A percentile compares a stretch with the other conserved stretches of the same genome.
Evolutionary conservation across 805 yeast genomes (phyloP).

Genomic region (Torulaspora quercuum): DNA sequence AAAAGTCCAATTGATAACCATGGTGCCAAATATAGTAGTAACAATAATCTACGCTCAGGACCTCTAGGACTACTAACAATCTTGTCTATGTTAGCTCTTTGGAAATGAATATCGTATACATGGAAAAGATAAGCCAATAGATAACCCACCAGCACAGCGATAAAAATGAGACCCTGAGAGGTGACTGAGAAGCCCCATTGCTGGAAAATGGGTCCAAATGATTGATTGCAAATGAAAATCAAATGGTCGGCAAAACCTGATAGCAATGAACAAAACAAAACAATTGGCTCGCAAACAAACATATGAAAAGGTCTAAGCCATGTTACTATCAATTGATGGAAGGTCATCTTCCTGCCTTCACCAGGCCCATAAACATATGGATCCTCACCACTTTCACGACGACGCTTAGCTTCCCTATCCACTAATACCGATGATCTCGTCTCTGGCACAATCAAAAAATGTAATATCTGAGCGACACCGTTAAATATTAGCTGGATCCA

Average conservation of each 20-base stretch:
- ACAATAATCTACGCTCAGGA: constrained; percentile 9
- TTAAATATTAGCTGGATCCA: constrained; percentile 13
- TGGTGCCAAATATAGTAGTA: constrained; percentile 9
- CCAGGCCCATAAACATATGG: constrained; percentile 7
- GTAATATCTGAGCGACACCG: constrained; percentile 9
- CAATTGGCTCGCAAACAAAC: constrained; percentile 12
- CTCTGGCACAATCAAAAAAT: constrained; percentile 9
- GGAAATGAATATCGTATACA: constrained; percentile 3
- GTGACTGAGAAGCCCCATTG: constrained; percentile 12
- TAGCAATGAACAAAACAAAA: constrained; percentile 9
- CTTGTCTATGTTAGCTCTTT: constrained; percentile 1
- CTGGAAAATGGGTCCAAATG: constrained; percentile 9
- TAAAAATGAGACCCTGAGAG: constrained; percentile 9
- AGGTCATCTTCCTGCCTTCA: constrained; percentile 4
- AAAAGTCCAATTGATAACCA: constrained; percentile 9
- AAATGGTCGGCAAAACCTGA: constrained; percentile 13
- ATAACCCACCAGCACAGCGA: constrained; percentile 9
- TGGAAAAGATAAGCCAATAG: constrained; percentile 7
- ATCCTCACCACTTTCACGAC: constrained; percentile 11
- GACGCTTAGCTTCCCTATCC: constrained; percentile 10
- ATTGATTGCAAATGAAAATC: constrained; percentile 12
- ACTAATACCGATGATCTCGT: constrained; percentile 10
- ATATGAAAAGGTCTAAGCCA: constrained; percentile 12
- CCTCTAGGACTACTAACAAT: constrained; percentile 9
- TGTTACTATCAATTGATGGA: constrained; percentile 3